These are phyloP conservation scores for Dichotomopilus funicola DNA, from an alignment of 2,329 filamentous ascomycete genomes.

Conservation along the genomic window DNA sequence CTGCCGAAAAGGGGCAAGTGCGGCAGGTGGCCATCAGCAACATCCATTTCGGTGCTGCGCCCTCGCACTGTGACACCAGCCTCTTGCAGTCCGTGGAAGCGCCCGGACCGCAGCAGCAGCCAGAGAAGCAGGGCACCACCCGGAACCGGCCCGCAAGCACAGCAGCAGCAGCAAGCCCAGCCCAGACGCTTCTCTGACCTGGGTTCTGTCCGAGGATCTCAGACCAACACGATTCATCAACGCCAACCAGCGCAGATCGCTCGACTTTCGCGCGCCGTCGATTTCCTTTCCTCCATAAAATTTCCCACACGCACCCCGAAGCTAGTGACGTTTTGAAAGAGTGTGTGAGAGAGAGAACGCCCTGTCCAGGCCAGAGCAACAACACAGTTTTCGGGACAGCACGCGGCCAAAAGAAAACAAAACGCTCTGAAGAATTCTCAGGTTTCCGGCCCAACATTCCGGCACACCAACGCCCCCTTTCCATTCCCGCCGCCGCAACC, in stretches of 20 bases:
- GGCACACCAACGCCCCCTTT: slow-evolving; percentile 2
- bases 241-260: slow-evolving; percentile 7
- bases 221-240: slow-evolving; percentile 10
- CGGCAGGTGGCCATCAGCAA: slow-evolving; percentile 8
- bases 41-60: not conserved
- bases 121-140: not conserved
- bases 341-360: not conserved
- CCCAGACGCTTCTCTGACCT: no score
- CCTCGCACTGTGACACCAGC: slow-evolving; percentile 16
- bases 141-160: no score
- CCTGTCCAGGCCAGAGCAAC: not conserved
- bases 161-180: no score
- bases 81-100: slow-evolving; percentile 11
- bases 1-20: slow-evolving; percentile 23
- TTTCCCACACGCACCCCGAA: not conserved
- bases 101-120: slow-evolving; percentile 10
- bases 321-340: not conserved
- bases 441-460: not conserved
- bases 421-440: not conserved
- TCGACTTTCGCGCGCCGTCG: not conserved
- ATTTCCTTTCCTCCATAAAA: not conserved
- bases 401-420: not conserved
- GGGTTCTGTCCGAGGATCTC: not conserved
- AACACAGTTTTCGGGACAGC: not conserved
- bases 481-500: slow-evolving; percentile 12